phyloP scores from a whole-genome alignment of 495 filamentous ascomycete species.

The Margaritispora aquatica region DNA sequence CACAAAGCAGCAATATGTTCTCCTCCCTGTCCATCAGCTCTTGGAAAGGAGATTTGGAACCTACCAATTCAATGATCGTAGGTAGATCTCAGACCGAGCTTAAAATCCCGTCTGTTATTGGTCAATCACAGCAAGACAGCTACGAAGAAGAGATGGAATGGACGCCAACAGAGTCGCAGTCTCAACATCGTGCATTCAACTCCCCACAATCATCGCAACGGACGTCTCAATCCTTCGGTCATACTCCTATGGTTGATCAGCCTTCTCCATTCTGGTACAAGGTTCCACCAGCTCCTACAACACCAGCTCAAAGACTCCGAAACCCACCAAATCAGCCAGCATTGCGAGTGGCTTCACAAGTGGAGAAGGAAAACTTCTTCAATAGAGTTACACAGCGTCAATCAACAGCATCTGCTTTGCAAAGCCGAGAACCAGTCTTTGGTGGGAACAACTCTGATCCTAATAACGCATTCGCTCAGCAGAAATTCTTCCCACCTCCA shows the following conservation, averaged over 20 bases:
- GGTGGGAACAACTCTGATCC: slow-evolving; percentile 7
- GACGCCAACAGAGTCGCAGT: slow-evolving; percentile 58
- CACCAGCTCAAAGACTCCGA: slow-evolving; percentile 55
- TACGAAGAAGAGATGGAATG: slow-evolving; percentile 70
- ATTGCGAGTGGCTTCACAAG: slow-evolving; percentile 36
- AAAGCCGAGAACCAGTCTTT: background rate
- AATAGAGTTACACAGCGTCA: slow-evolving; percentile 5
- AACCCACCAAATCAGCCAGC: slow-evolving; percentile 49
- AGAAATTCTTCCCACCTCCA: slow-evolving; percentile 39
- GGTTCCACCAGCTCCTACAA: slow-evolving; percentile 59
- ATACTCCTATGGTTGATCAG: slow-evolving; percentile 37
- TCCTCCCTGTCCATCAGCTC: background rate
- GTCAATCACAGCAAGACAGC: slow-evolving; percentile 5
- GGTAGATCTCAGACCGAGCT: no score
- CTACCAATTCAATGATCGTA: no score
- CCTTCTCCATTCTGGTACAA: slow-evolving; percentile 46
- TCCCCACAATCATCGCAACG: slow-evolving; percentile 31
- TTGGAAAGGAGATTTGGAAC: no score
- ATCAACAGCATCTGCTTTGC: background rate
- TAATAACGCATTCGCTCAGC: slow-evolving; percentile 38
- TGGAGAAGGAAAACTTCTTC: slow-evolving; percentile 40
- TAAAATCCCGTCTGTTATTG: no score
- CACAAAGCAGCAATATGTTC: background rate
- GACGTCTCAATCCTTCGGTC: slow-evolving; percentile 50
- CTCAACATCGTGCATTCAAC: slow-evolving; percentile 42